Conservation (phyloP, 148 eudicot genomes). For the Rhododendron molle region DNA sequence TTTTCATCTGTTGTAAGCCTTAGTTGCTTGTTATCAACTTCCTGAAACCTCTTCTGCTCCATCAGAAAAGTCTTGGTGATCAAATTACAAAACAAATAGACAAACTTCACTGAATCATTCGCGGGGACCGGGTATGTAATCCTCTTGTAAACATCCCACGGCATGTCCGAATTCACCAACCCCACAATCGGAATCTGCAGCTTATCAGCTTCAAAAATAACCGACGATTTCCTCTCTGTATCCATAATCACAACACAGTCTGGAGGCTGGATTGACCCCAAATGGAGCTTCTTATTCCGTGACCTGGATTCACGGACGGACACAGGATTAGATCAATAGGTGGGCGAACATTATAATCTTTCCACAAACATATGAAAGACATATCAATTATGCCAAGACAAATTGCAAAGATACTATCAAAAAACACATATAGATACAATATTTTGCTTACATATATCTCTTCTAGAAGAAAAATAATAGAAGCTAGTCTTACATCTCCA, state of each 20-base stretch:
- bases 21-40: background rate
- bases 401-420: background rate
- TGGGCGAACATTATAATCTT: background rate
- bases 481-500: background rate
- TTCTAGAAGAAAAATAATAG: background rate
- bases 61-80: conserved; percentile 75
- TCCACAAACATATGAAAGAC: background rate
- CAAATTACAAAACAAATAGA: conserved; percentile 87
- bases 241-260: conserved; percentile 85
- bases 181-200: conserved; percentile 79
- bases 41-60: conserved; percentile 47
- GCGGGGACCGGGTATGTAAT: conserved; percentile 82
- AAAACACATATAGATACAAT: background rate
- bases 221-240: conserved; percentile 61
- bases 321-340: background rate
- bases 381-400: background rate
- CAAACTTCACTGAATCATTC: conserved; percentile 84
- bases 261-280: conserved; percentile 49
- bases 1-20: background rate
- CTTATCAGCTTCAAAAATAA: conserved; percentile 58
- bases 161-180: conserved; percentile 64
- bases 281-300: conserved; percentile 58
- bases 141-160: conserved; percentile 47
- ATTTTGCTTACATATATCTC: background rate
- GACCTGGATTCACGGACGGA: conserved; percentile 19